These are phyloP conservation scores for Cladosporium phlei DNA, from an alignment of 2,329 filamentous ascomycete genomes.

Conservation along the genomic window DNA sequence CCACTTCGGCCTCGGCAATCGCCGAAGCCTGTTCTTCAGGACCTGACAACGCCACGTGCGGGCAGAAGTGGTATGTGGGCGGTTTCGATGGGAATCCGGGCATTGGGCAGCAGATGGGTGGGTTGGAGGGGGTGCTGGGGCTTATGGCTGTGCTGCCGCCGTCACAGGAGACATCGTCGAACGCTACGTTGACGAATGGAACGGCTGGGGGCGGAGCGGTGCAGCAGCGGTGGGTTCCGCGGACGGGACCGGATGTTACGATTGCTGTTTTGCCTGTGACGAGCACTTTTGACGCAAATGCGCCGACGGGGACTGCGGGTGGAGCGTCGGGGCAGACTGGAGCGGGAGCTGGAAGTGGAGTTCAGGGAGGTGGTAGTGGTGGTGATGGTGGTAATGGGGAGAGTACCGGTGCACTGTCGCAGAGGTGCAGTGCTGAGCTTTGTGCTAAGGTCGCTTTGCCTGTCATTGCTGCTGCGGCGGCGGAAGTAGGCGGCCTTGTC, in stretches of 20 bases:
- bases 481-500: not conserved
- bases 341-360: not conserved
- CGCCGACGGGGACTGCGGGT: conserved; percentile 16
- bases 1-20: conserved; percentile 39
- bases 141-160: conserved; percentile 27
- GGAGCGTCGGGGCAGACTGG: conserved; percentile 3
- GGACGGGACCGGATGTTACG: conserved; percentile 16
- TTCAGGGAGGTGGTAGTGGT: not conserved
- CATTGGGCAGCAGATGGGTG: conserved; percentile 42
- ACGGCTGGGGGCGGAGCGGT: no score
- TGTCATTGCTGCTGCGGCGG: not conserved
- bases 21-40: conserved; percentile 42
- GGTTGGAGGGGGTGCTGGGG: conserved; percentile 42
- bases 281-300: conserved; percentile 20
- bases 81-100: conserved; percentile 39
- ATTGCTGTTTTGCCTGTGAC: conserved; percentile 19
- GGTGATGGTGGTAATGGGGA: not conserved
- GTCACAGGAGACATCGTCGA: conserved; percentile 14
- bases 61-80: conserved; percentile 43
- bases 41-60: conserved; percentile 38
- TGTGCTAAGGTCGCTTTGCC: not conserved
- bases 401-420: not conserved
- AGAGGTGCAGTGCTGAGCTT: not conserved
- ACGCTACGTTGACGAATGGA: conserved; percentile 22
- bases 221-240: no score